Evolutionary conservation across 1,139 yeast genomes (phyloP), one percentile per base, ranked within the genome.

Genomic region (Suhomyces terraborum): DNA sequence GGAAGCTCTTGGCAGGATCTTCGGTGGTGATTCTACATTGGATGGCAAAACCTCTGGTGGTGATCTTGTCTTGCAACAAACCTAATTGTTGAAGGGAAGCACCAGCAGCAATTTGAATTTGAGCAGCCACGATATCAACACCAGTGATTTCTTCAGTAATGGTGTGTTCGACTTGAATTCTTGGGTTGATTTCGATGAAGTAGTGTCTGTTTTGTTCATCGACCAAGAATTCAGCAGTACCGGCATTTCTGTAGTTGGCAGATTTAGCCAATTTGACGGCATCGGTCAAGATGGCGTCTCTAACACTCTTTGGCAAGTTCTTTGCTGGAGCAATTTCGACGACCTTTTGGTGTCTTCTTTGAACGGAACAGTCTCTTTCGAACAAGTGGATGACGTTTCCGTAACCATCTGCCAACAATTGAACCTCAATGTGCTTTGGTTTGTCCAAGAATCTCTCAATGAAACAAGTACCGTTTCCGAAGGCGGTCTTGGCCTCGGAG

Each of bases 281-380:
- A 64, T 93, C 98, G 35, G 88, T 79, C 58, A 93, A 76, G 54
- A 93, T 93, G 40, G 95, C 91, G 60, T 93, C 93, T 62, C 98
- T 81, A 35, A 89, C 94, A 21, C 73, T 73, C 38, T 73, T 67
- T 23, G 97, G 94, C 53, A 94, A 71, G 50, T 88, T 89, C 66
- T 88, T 85, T 33, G 98, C 98, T n/a, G 99, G 98, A 3, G 98
- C 99, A 55, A 94, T 89, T 69, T 94, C 99, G 35, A 93, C 98
- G 43, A 93, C 98, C 67, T 94, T 93, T 73, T 94, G 98, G 67
- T 93, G 98, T 74, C 98, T 87, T 75, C 98, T 85, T 75, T 93
- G 99, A 36, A 94, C 98, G 9, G 98, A 89, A 71, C 98, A 93
- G 71, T 93, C 99, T 71, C 99, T 84, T 75, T 94, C 99, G 55